Evolutionary conservation across 2,329 filamentous ascomycete species (phyloP).

Genomic region (Ophiosphaerella korrae): DNA sequence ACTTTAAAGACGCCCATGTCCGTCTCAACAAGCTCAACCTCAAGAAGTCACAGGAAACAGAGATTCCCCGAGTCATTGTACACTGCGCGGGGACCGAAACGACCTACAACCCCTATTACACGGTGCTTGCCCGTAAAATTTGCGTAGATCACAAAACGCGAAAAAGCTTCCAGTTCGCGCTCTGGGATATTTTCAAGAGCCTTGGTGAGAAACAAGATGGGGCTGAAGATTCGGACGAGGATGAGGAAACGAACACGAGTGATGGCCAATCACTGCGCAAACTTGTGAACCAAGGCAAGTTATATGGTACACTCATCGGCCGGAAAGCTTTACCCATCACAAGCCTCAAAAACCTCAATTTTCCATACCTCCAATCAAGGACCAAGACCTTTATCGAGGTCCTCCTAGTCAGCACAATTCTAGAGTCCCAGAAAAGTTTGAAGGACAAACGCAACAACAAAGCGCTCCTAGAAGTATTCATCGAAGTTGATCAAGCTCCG

Average conservation of each 20-base stretch:
- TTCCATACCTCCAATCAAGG: constrained; percentile 76
- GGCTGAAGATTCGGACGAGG: constrained; percentile 62
- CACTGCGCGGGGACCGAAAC: constrained; percentile 85
- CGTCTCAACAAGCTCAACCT: constrained; percentile 81
- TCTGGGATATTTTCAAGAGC: constrained; percentile 84
- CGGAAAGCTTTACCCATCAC: constrained; percentile 64
- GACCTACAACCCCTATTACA: constrained; percentile 91
- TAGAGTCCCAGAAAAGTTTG: constrained; percentile 63
- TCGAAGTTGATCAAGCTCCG: constrained; percentile 65
- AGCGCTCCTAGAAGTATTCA: constrained; percentile 69
- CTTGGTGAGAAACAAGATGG: constrained; percentile 79
- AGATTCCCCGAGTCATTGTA: constrained; percentile 85
- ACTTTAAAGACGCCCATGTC: constrained; percentile 81
- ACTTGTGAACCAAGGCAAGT: constrained; percentile 70
- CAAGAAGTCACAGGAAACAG: constrained; percentile 82
- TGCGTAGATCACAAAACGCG: constrained; percentile 76
- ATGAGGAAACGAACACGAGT: constrained; percentile 53
- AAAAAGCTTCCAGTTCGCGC: constrained; percentile 83
- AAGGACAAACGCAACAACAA: constrained; percentile 59
- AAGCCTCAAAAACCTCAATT: constrained; percentile 72
- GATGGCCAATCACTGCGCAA: constrained; percentile 59
- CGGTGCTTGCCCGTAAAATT: constrained; percentile 77
- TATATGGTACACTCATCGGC: constrained; percentile 67
- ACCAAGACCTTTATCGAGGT: constrained; percentile 81
- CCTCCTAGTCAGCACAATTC: constrained; percentile 75